A percentile compares a stretch with the other conserved stretches of the same genome.
phyloP scores from a whole-genome alignment of 352 stramenopile genomes.

The Pythium biforme region DNA sequence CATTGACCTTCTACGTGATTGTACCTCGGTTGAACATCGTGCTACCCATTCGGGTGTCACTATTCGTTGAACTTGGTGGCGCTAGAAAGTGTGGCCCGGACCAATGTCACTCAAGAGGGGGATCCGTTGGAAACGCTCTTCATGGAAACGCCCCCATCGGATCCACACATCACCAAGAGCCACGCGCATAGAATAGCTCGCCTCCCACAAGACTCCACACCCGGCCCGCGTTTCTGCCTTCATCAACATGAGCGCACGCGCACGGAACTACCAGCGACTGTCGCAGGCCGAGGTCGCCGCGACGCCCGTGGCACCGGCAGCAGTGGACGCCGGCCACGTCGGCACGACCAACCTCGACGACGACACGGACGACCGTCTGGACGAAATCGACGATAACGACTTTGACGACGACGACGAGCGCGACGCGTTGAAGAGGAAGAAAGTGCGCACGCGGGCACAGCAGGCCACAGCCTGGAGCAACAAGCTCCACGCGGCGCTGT shows the following conservation, averaged over 20 bases:
- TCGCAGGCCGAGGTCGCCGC: conserved; percentile 34
- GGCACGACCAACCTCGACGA: conserved; percentile 33
- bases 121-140: conserved; percentile 7
- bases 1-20: too few species aligned
- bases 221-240: background rate
- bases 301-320: background rate
- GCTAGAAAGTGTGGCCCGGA: too few species aligned
- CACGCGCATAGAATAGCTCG: too few species aligned
- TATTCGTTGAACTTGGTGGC: too few species aligned
- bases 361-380: conserved; percentile 29
- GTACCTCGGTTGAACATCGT: too few species aligned
- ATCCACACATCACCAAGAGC: background rate
- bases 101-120: conserved; percentile 15
- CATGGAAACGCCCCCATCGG: background rate
- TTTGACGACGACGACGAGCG: conserved; percentile 36
- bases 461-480: conserved; percentile 62
- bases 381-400: conserved; percentile 32
- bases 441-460: conserved; percentile 33
- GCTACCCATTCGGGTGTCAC: too few species aligned
- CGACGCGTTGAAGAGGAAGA: conserved; percentile 31
- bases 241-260: conserved; percentile 33
- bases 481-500: conserved; percentile 73
- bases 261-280: conserved; percentile 57
- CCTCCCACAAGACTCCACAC: background rate
- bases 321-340: conserved; percentile 23